Conservation (phyloP, 2,329 filamentous ascomycete species). For the Cladorrhinum sp. region DNA sequence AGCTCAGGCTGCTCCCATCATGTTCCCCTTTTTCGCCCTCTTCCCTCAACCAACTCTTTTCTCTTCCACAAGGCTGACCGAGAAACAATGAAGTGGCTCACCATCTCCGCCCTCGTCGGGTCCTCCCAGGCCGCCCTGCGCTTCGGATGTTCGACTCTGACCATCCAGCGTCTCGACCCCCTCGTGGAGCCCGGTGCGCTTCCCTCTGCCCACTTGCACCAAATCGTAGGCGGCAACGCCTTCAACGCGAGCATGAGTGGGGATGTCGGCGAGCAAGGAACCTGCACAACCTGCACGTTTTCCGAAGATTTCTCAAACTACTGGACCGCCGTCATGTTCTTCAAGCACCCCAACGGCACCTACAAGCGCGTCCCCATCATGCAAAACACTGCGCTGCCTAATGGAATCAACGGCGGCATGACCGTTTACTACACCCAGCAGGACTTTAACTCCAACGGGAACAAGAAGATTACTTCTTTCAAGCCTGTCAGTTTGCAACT, state of each 20-base stretch:
- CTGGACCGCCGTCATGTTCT: constrained; percentile 23
- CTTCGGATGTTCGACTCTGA: constrained; percentile 29
- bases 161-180: constrained; percentile 29
- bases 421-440: constrained; percentile 27
- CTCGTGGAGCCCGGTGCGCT: constrained; percentile 19
- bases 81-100: constrained; percentile 25
- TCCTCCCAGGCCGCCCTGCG: constrained; percentile 25
- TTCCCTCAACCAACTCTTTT: not conserved
- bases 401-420: constrained; percentile 24
- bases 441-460: constrained; percentile 34
- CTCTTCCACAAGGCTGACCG: not conserved
- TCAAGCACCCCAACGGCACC: constrained; percentile 21
- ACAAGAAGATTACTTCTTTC: constrained; percentile 41
- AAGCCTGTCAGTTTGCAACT: constrained; percentile 37
- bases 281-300: constrained; percentile 22
- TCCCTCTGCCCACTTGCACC: constrained; percentile 20
- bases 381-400: constrained; percentile 11
- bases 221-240: constrained; percentile 12
- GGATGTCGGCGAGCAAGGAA: constrained; percentile 15
- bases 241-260: constrained; percentile 20
- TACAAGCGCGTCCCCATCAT: constrained; percentile 18
- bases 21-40: not conserved
- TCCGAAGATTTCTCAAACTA: constrained; percentile 13
- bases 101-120: constrained; percentile 19
- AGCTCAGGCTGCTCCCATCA: not conserved